Percentiles rank a stretch among this genome's conserved stretches.
phyloP scores from a whole-genome alignment of 78 protist species.

The Mastigamoeba balamuthi region DNA sequence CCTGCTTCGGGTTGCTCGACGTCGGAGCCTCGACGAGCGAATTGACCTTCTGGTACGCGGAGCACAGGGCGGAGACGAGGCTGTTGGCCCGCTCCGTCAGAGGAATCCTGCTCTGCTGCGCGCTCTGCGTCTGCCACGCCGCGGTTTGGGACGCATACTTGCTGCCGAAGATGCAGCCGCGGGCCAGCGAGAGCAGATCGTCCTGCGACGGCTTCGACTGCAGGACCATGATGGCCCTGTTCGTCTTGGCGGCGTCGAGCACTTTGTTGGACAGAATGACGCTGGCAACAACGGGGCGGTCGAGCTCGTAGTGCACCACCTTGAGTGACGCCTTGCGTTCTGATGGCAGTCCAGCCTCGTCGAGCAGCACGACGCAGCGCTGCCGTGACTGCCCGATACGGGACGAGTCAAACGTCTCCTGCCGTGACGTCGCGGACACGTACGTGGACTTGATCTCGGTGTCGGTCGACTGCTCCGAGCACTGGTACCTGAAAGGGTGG shows the following conservation, averaged over 20 bases:
- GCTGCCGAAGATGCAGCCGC: background rate
- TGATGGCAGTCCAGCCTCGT: background rate
- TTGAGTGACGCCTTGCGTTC: background rate
- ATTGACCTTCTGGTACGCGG: background rate
- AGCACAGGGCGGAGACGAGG: background rate
- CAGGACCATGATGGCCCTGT: background rate
- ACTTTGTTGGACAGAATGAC: background rate
- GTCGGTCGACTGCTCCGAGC: slow-evolving; percentile 27
- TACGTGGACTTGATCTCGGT: slow-evolving; percentile 21
- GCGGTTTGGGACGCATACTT: background rate
- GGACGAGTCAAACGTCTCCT: background rate
- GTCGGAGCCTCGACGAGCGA: too few species aligned
- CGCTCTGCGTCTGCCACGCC: too few species aligned
- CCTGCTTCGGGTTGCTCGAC: background rate
- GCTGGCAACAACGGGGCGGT: background rate
- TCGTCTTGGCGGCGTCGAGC: slow-evolving; percentile 2
- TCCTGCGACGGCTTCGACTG: background rate
- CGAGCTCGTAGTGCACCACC: background rate
- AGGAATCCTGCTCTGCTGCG: too few species aligned
- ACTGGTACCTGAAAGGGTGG: slow-evolving; percentile 20
- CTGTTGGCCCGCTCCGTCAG: background rate
- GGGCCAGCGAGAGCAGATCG: background rate
- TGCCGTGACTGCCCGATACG: slow-evolving; percentile 12
- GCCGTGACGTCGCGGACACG: slow-evolving; percentile 18
- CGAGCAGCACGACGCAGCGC: slow-evolving; percentile 9